Conservation (phyloP, 495 filamentous ascomycete genomes). For the Hypoxylon perforatum region DNA sequence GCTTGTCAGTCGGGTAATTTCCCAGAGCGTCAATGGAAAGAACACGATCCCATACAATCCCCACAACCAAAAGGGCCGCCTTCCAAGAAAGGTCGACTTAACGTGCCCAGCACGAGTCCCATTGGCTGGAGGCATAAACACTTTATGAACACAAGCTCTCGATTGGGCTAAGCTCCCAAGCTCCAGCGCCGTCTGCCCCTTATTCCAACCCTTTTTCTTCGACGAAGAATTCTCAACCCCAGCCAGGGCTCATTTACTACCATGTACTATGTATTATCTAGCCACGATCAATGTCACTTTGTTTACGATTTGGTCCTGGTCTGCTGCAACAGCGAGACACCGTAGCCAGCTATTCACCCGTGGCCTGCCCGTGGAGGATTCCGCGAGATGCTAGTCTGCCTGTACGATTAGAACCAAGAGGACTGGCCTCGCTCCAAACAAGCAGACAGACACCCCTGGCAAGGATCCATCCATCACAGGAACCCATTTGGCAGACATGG, state of each 20-base stretch:
- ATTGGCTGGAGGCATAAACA: constrained; percentile 24
- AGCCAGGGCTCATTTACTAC: too few species aligned
- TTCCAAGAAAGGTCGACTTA: constrained; percentile 31
- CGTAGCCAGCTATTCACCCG: constrained; percentile 1
- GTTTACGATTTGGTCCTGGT: constrained; percentile 15
- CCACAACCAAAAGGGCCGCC: constrained; percentile 23
- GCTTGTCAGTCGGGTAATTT: constrained; percentile 45
- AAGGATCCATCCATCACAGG: constrained; percentile 36
- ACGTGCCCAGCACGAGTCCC: constrained; percentile 3
- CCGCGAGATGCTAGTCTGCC: constrained; percentile 6
- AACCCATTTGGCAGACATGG: constrained; percentile 32
- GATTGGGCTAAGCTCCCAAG: constrained; percentile 29
- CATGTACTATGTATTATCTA: too few species aligned
- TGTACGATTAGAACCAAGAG: constrained; percentile 27
- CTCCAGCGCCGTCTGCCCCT: background rate
- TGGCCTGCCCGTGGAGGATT: constrained; percentile 13
- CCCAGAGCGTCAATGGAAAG: constrained; percentile 40
- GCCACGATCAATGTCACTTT: constrained; percentile 21
- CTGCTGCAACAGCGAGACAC: constrained; percentile 21
- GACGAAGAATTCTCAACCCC: constrained; percentile 13
- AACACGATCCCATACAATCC: constrained; percentile 9
- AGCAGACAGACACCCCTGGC: constrained; percentile 23
- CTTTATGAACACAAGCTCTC: constrained; percentile 17
- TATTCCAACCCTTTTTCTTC: constrained; percentile 22
- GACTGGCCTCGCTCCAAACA: constrained; percentile 10